Base-by-base conservation (phyloP, 305 asterid species). In the Rubia peregrina region DNA sequence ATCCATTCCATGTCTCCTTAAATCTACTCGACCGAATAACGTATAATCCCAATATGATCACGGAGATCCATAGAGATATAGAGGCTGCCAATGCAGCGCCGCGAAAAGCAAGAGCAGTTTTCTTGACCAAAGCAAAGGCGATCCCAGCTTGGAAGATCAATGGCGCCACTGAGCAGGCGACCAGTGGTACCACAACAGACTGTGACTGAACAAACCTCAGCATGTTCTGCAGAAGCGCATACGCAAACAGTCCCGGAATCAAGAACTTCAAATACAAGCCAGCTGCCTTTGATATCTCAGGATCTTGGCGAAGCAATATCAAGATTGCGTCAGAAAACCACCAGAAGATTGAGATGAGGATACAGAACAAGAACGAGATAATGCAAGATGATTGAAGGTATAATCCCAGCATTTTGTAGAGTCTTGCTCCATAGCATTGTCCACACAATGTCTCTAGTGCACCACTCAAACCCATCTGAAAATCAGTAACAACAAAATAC, bases 71-170 rank as follows among this genome's bases (percentile, higher is more conserved):
- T 61, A 85, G 48, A 0, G 97, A 89, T 65, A 89, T 76, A 0
- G 97, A 87, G 48, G 79, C 87, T 1, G 95, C 93, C 38, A 91
- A 9, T 1, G 96, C 88, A 43, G 96, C 95, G 71, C 95, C 97
- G 17, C 48, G 59, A 46, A 67, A 85, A 53, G 82, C 90, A 46
- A 89, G 87, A 21, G 76, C 2, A 3, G 90, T 83, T 79, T 80
- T 77, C 46, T 81, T 72, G 69, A 88, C 26, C 26, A 24, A 24
- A 24, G 1, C 26, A 24, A 24, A 24, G 26, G 26, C 26, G 26
- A 24, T 24, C 91, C 87, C 91, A 0, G 85, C 38, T 38, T 89
- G 97, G 59, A 85, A 69, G 57, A 72, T 42, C 19, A 87, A 73
- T 13, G 95, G 88, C 61, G 79, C 73, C 30, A 85, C 17, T 3